A percentile compares a stretch with the other conserved stretches of the same genome.
Conservation (phyloP, 345 rosid genomes). For the Mangifera indica region DNA sequence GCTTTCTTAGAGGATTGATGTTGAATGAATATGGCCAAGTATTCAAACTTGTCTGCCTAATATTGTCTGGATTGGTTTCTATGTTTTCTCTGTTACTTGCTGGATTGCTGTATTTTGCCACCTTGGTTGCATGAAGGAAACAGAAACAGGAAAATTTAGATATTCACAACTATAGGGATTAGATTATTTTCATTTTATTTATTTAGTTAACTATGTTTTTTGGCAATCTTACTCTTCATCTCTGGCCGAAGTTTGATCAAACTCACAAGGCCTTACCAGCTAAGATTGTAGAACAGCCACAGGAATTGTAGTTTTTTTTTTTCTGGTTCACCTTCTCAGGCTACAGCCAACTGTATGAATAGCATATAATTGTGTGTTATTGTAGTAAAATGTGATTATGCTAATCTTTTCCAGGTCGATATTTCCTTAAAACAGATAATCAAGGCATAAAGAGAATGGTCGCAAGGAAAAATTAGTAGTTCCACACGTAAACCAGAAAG, state of each 20-base stretch:
- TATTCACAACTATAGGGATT: no score
- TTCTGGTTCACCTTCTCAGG: not conserved
- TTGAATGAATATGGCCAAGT: no score
- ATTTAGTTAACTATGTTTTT: no score
- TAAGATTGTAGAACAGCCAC: not conserved
- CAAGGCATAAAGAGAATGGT: conserved; percentile 24
- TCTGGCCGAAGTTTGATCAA: no score
- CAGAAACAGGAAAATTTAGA: no score
- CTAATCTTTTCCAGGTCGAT: conserved; percentile 21
- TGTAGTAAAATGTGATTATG: not conserved
- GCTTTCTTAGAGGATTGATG: not conserved
- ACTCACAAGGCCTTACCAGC: not conserved
- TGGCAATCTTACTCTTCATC: no score
- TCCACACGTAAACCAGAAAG: conserved; percentile 6
- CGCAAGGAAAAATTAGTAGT: not conserved
- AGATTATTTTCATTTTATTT: no score
- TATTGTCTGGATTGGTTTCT: no score
- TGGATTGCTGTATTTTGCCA: no score
- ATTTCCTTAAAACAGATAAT: conserved; percentile 10
- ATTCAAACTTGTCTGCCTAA: no score
- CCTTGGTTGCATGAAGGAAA: no score
- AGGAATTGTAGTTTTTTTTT: not conserved
- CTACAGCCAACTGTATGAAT: not conserved
- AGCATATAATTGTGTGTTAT: not conserved
- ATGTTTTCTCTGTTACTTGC: no score